phyloP scores from a whole-genome alignment of 2,329 filamentous ascomycete genomes.

The Botrytis aclada region DNA sequence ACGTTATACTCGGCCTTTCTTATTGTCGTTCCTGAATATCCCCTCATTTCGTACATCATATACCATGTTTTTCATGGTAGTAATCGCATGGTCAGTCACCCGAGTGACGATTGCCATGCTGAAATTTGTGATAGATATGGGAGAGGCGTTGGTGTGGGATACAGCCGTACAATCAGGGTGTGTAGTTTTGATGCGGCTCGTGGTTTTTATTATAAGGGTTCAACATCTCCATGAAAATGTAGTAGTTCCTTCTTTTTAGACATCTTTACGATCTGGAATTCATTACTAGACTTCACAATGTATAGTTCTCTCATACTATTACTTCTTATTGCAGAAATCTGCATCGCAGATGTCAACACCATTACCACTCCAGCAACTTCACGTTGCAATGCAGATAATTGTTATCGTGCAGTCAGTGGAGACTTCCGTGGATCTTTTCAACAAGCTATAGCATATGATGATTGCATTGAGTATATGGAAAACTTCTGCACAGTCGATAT shows the following conservation, averaged over 20 bases:
- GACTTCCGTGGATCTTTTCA: constrained; percentile 16
- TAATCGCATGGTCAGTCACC: constrained; percentile 10
- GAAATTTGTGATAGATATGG: constrained; percentile 2
- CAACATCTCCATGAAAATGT: neutral
- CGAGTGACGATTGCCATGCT: constrained; percentile 2
- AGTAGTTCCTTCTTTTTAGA: neutral
- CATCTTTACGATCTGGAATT: neutral
- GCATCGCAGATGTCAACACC: neutral
- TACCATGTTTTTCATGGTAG: constrained; percentile 17
- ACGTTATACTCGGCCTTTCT: neutral
- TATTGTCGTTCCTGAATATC: constrained; percentile 11
- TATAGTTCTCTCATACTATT: neutral
- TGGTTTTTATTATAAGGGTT: neutral
- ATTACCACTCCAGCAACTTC: neutral
- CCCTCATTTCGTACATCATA: constrained; percentile 6
- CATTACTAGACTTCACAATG: neutral
- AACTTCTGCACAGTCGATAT: neutral
- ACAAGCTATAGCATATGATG: constrained; percentile 13
- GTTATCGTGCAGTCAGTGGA: constrained; percentile 18
- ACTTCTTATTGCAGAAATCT: neutral
- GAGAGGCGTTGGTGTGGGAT: neutral
- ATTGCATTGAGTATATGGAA: constrained; percentile 11
- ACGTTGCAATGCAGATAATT: constrained; percentile 18
- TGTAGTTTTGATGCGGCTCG: neutral
- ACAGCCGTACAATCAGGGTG: neutral